These are phyloP conservation scores for Pythium folliculosum DNA, from an alignment of 352 stramenopile species.

Conservation along the genomic window DNA sequence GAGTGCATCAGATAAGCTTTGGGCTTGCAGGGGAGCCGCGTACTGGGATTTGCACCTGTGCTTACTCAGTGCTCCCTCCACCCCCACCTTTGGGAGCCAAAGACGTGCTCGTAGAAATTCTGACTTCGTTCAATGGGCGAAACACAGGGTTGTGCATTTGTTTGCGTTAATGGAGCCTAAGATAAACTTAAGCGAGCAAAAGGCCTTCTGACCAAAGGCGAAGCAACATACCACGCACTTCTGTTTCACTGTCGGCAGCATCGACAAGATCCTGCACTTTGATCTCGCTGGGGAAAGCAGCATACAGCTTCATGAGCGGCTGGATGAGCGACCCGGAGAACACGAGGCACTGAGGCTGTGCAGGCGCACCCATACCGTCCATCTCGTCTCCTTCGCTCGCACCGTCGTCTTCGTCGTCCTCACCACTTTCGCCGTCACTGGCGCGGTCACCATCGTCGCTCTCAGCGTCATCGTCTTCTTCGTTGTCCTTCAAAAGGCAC, in stretches of 20 bases:
- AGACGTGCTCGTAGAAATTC: conserved; percentile 23
- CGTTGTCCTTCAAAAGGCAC: conserved; percentile 37
- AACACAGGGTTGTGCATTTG: conserved; percentile 46
- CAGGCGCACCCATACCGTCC: conserved; percentile 36
- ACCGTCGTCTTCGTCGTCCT: conserved; percentile 32
- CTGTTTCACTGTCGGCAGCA: conserved; percentile 46
- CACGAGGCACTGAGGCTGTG: conserved; percentile 53
- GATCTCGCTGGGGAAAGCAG: conserved; percentile 36
- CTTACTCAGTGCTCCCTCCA: not conserved
- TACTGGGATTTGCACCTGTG: not conserved
- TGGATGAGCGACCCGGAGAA: conserved; percentile 65
- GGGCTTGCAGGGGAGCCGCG: not conserved
- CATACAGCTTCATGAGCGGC: conserved; percentile 76
- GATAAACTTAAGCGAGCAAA: conserved; percentile 33
- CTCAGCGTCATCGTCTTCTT: conserved; percentile 29
- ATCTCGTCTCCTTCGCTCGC: conserved; percentile 37
- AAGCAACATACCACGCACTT: conserved; percentile 80
- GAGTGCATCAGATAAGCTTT: conserved; percentile 94
- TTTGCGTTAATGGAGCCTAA: conserved; percentile 25
- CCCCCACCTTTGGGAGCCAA: not conserved
- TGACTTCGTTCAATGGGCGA: conserved; percentile 26
- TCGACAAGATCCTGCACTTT: conserved; percentile 48
- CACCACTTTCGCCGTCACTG: conserved; percentile 29
- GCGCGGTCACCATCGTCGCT: conserved; percentile 34
- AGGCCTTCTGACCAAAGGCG: conserved; percentile 78